Conservation (phyloP, 768 basidiomycete genomes). For the Erythrobasidium yunnanense region DNA sequence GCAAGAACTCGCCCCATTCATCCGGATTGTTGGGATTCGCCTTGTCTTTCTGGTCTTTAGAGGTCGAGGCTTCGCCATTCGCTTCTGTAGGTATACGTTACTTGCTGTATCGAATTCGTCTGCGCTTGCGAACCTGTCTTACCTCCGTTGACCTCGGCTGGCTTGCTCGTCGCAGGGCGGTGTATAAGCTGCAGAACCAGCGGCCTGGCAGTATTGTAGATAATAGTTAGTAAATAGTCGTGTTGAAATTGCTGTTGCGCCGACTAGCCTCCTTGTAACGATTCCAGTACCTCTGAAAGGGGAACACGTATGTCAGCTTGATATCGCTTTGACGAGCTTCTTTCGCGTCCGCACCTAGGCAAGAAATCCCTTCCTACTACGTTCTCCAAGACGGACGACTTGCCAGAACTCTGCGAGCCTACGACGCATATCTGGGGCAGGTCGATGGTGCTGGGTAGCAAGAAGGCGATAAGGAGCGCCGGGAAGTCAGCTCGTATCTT, state of each 20-base stretch:
- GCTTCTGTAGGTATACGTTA: not conserved
- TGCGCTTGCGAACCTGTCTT: too few species aligned
- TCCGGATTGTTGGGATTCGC: constrained; percentile 76
- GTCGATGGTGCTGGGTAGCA: constrained; percentile 37
- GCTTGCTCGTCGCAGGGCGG: constrained; percentile 50
- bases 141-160: constrained; percentile 27
- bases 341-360: not conserved
- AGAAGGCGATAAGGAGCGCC: not conserved
- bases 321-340: constrained; percentile 57
- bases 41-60: constrained; percentile 31
- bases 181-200: constrained; percentile 93
- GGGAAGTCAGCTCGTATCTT: not conserved
- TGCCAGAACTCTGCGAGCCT: constrained; percentile 41
- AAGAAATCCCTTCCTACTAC: not conserved
- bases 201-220: constrained; percentile 49
- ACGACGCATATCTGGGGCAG: constrained; percentile 45
- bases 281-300: constrained; percentile 58
- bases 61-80: not conserved
- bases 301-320: constrained; percentile 44
- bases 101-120: not conserved
- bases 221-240: not conserved
- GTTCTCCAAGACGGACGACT: constrained; percentile 26
- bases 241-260: not conserved
- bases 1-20: constrained; percentile 99
- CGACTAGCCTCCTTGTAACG: constrained; percentile 1